Base-by-base conservation (phyloP, 805 yeast species). In the Schwanniomyces polymorphus region DNA sequence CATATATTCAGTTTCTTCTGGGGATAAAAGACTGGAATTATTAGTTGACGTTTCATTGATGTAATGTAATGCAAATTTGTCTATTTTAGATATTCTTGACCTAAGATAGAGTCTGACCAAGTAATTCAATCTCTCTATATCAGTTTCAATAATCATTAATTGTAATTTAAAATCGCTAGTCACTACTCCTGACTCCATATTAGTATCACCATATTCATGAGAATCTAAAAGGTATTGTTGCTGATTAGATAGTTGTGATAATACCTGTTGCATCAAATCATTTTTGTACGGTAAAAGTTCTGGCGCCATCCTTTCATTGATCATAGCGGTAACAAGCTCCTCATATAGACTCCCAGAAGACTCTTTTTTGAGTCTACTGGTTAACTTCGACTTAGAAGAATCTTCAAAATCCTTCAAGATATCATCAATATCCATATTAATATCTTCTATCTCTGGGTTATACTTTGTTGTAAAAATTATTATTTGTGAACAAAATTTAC, bases 121-220 rank as follows among this genome's bases (percentile, higher is more conserved):
- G 61, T 85, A 94, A 57, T 85, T 89, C 27, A 90, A 80, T 47
- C 99, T 72, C 57, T 94, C 98, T 21, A 94, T 76, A 56, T 94
- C 98, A 11, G 95, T 86, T 60, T 94, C 99, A 55, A 92, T 84
- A 21, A 95, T 80, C 71, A 94, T 81, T 40, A 91, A 72, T 48
- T 88, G 85, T 48, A 92, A 67, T 59, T 91, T 91, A 65, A 84
- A 83, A 51, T 85, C 88, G 14, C 65, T 57, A 9, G 59, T 52
- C 2, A 67, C 55, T 1, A 67, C 53, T 1, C 72, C 70, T 1
- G 63, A 49, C 9, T 59, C 64, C 44, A 69, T 74, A 47, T 83
- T 84, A 38, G 76, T 73, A 42, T 80, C 81, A 44, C 86, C 88
- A 33, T 86, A 70, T 46, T 87, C 91, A 59, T 89, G 84, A 7